Evolutionary conservation across 1,284 basidiomycete species (phyloP).

Genomic region (Rhodotorula glutinis): DNA sequence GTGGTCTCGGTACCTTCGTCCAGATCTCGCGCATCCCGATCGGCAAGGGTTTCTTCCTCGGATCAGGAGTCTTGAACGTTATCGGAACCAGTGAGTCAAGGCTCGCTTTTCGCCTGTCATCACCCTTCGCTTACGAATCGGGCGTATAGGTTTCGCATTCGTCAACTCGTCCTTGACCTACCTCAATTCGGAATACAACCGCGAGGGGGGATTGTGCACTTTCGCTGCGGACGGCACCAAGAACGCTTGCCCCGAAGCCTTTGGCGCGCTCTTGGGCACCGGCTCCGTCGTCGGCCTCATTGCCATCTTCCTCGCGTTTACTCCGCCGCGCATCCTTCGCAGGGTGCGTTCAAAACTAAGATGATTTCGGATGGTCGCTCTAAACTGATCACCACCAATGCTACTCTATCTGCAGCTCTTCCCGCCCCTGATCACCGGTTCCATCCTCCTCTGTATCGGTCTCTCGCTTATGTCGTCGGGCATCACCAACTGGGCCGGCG

Average conservation of each 20-base stretch:
- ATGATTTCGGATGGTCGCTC: too few species aligned
- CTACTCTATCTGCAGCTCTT: constrained; percentile 35
- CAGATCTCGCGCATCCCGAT: constrained; percentile 44
- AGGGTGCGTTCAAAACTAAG: constrained; percentile 5
- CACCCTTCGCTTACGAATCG: not conserved
- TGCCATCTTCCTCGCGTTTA: constrained; percentile 44
- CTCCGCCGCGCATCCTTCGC: constrained; percentile 39
- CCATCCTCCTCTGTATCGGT: constrained; percentile 39
- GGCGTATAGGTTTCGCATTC: constrained; percentile 43
- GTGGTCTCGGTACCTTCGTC: constrained; percentile 42
- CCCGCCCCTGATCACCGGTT: constrained; percentile 43
- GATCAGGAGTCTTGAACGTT: constrained; percentile 41
- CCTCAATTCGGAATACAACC: constrained; percentile 32
- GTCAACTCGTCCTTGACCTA: constrained; percentile 26
- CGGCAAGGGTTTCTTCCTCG: constrained; percentile 43
- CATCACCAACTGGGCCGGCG: constrained; percentile 45
- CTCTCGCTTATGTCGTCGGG: constrained; percentile 41
- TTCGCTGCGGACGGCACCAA: constrained; percentile 40
- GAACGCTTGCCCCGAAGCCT: constrained; percentile 44
- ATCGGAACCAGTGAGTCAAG: not conserved
- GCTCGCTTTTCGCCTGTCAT: not conserved
- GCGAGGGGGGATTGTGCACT: constrained; percentile 43
- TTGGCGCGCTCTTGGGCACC: constrained; percentile 46
- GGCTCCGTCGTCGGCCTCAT: constrained; percentile 43
- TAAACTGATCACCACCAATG: not conserved